phyloP scores from a whole-genome alignment of 2,329 filamentous ascomycete species.

The Fusarium nanum region DNA sequence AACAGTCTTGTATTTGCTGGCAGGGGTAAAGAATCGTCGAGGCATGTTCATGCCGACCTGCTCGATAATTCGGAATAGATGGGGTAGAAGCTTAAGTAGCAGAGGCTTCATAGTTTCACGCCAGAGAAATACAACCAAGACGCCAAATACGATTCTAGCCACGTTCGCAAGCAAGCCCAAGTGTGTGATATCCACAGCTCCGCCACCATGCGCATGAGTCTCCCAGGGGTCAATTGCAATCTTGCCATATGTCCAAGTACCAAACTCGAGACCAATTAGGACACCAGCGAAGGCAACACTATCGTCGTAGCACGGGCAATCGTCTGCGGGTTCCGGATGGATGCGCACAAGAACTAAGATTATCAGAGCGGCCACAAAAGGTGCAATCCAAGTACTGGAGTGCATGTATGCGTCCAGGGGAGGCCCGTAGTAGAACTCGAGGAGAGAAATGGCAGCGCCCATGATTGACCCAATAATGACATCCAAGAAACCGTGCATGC shows the following conservation, averaged over 20 bases:
- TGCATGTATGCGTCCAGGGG: slow-evolving; percentile 78
- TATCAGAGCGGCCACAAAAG: slow-evolving; percentile 71
- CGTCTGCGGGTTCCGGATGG: slow-evolving; percentile 94
- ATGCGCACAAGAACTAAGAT: slow-evolving; percentile 84
- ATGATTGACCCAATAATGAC: slow-evolving; percentile 83
- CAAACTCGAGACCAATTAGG: slow-evolving; percentile 84
- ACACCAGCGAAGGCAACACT: slow-evolving; percentile 94
- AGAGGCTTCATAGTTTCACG: slow-evolving; percentile 88
- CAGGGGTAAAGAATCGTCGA: slow-evolving; percentile 89
- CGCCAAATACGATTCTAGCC: slow-evolving; percentile 79
- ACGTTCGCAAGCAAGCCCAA: slow-evolving; percentile 74
- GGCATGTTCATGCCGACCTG: slow-evolving; percentile 82
- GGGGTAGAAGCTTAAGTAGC: slow-evolving; percentile 81
- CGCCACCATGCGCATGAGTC: slow-evolving; percentile 57
- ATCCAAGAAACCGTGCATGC: slow-evolving; percentile 98
- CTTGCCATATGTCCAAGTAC: slow-evolving; percentile 82
- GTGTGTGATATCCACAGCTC: slow-evolving; percentile 73
- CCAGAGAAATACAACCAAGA: slow-evolving; percentile 89
- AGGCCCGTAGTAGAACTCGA: slow-evolving; percentile 71
- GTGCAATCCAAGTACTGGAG: slow-evolving; percentile 71
- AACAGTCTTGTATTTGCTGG: slow-evolving; percentile 89
- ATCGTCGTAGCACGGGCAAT: slow-evolving; percentile 97
- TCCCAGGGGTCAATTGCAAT: slow-evolving; percentile 60
- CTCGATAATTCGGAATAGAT: slow-evolving; percentile 88
- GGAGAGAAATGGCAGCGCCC: slow-evolving; percentile 72